These are phyloP conservation scores for Cladorrhinum sp. DNA, from an alignment of 2,329 filamentous ascomycete species.

Conservation along the genomic window DNA sequence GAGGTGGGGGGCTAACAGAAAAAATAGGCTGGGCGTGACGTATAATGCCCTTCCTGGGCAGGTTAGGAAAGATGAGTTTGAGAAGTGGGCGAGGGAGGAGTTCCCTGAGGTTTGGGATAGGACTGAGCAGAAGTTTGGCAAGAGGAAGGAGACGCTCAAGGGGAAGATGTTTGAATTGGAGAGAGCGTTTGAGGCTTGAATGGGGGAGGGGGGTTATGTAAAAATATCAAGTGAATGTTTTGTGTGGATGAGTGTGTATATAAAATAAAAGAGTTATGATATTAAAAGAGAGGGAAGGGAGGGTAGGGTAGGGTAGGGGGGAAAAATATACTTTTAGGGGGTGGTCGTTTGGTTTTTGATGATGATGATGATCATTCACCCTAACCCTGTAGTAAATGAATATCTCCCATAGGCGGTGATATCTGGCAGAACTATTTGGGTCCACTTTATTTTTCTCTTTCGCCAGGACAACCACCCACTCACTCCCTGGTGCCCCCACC, in stretches of 20 bases:
- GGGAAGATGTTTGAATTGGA: constrained; percentile 49
- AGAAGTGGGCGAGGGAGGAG: constrained; percentile 67
- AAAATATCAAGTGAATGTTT: too few species aligned
- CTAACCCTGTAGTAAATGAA: not conserved
- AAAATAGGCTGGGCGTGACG: constrained; percentile 63
- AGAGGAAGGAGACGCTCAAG: constrained; percentile 40
- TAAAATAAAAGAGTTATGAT: not conserved
- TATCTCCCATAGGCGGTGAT: constrained; percentile 10
- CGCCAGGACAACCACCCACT: too few species aligned
- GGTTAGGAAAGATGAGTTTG: constrained; percentile 65
- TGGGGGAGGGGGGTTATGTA: too few species aligned
- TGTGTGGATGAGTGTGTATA: not conserved
- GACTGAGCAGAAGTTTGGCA: constrained; percentile 48
- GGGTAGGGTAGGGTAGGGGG: too few species aligned
- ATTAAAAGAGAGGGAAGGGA: not conserved
- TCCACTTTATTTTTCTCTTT: constrained; percentile 9
- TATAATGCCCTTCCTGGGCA: constrained; percentile 70
- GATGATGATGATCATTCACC: not conserved
- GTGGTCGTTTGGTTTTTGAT: too few species aligned
- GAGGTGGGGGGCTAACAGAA: not conserved
- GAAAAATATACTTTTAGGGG: too few species aligned
- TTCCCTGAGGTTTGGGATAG: constrained; percentile 69
- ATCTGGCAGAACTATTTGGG: constrained; percentile 6
- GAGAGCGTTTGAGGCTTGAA: constrained; percentile 47
- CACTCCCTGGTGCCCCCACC: too few species aligned